These are phyloP conservation scores for Durio zibethinus DNA, from an alignment of 345 rosid genomes.

Conservation along the genomic window DNA sequence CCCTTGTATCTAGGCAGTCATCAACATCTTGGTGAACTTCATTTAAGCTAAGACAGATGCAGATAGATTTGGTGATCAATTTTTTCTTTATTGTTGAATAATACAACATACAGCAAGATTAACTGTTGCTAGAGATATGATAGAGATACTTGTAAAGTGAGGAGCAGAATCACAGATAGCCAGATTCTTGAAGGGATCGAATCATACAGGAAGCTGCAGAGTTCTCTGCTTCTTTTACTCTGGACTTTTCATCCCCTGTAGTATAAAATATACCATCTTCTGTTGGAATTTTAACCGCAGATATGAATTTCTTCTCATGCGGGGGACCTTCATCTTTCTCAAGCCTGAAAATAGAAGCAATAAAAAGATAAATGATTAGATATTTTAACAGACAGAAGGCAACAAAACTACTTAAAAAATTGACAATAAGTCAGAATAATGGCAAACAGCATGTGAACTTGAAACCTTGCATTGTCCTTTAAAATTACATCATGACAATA, in stretches of 20 bases:
- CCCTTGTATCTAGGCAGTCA: not conserved
- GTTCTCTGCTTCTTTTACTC: slow-evolving; percentile 58
- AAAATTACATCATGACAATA: not conserved
- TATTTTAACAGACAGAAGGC: not conserved
- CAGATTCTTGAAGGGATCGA: slow-evolving; percentile 32
- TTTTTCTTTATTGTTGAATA: not conserved
- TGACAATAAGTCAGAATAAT: too few relatives aligned
- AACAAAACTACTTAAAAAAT: too few relatives aligned
- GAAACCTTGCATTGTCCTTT: not conserved
- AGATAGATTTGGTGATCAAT: not conserved
- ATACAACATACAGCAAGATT: not conserved
- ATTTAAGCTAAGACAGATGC: not conserved
- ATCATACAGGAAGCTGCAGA: slow-evolving; percentile 69
- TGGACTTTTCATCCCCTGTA: slow-evolving; percentile 46
- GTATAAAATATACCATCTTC: slow-evolving; percentile 31
- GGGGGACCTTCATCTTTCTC: slow-evolving; percentile 56
- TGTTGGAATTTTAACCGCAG: slow-evolving; percentile 48
- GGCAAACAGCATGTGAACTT: not conserved
- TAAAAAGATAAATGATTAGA: not conserved
- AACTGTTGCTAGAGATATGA: not conserved
- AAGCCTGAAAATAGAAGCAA: slow-evolving; percentile 38
- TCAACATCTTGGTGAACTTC: not conserved
- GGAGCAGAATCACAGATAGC: slow-evolving; percentile 25
- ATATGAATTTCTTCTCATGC: slow-evolving; percentile 42
- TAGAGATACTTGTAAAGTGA: not conserved